phyloP scores from a whole-genome alignment of 768 basidiomycete species.

The Boletus sp. region DNA sequence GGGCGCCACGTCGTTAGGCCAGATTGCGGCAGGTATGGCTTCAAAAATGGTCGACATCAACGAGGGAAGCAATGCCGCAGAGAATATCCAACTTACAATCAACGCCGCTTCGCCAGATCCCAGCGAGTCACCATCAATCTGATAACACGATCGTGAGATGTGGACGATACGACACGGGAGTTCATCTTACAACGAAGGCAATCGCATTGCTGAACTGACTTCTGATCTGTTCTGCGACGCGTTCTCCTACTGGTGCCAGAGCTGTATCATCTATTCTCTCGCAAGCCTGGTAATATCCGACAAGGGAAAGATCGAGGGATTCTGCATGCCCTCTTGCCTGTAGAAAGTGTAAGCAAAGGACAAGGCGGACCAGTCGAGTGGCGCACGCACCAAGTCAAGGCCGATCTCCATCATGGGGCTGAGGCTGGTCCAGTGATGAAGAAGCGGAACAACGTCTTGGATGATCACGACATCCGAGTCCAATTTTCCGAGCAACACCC shows the following conservation, averaged over 20 bases:
- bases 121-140: slow-evolving; percentile 64
- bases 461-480: slow-evolving; percentile 42
- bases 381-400: slow-evolving; percentile 60
- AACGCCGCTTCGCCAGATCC: slow-evolving; percentile 52
- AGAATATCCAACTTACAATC: slow-evolving; percentile 44
- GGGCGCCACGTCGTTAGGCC: slow-evolving; percentile 49
- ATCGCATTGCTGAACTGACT: slow-evolving; percentile 56
- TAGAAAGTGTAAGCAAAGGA: not conserved
- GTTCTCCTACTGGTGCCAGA: slow-evolving; percentile 65
- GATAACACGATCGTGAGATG: slow-evolving; percentile 5
- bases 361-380: not conserved
- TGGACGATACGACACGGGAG: not conserved
- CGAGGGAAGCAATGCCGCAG: not conserved
- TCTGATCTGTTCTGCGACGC: slow-evolving; percentile 55
- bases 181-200: slow-evolving; percentile 62
- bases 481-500: slow-evolving; percentile 67
- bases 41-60: slow-evolving; percentile 8
- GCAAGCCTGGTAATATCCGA: slow-evolving; percentile 77
- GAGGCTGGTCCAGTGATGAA: slow-evolving; percentile 83
- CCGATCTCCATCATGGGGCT: slow-evolving; percentile 88
- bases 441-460: slow-evolving; percentile 68
- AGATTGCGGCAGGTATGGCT: slow-evolving; percentile 53
- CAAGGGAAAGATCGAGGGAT: slow-evolving; percentile 49
- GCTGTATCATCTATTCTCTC: slow-evolving; percentile 59
- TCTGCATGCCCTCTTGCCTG: slow-evolving; percentile 64